Evolutionary conservation across 257 asterid genomes (phyloP).

Genomic region (Schizonepeta tenuifolia): DNA sequence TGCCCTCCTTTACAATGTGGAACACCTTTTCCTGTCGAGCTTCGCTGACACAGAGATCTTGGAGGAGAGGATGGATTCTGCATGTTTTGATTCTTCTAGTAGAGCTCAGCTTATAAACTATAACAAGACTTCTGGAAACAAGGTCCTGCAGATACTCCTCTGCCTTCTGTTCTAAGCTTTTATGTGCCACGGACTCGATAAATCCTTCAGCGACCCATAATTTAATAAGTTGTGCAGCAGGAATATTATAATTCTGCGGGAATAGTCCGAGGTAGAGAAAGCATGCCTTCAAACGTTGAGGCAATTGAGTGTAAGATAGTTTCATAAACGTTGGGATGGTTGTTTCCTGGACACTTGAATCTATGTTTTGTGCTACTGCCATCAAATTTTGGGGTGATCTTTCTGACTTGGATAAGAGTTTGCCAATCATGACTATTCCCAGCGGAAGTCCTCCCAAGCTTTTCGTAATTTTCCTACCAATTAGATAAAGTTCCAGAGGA

Average conservation of each 20-base stretch:
- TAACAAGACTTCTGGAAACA: conserved; percentile 4
- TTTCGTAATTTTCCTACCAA: conserved; percentile 8
- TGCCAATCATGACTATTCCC: conserved; percentile 12
- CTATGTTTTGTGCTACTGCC: neutral
- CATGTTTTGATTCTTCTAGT: conserved; percentile 8
- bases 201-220: conserved; percentile 28
- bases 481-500: neutral
- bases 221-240: neutral
- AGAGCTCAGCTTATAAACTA: neutral
- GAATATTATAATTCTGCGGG: conserved; percentile 6
- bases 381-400: neutral
- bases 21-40: conserved; percentile 10
- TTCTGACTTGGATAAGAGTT: neutral
- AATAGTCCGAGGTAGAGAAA: conserved; percentile 24
- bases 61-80: conserved; percentile 3
- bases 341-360: neutral
- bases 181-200: neutral
- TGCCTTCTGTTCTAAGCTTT: conserved; percentile 17
- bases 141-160: conserved; percentile 20
- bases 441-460: conserved; percentile 34
- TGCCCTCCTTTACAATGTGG: neutral
- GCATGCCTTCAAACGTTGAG: conserved; percentile 26
- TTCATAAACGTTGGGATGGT: neutral
- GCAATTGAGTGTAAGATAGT: conserved; percentile 31
- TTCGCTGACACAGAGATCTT: neutral